These are phyloP conservation scores for Ascochyta lentis DNA, from an alignment of 2,329 filamentous ascomycete species.

Conservation along the genomic window DNA sequence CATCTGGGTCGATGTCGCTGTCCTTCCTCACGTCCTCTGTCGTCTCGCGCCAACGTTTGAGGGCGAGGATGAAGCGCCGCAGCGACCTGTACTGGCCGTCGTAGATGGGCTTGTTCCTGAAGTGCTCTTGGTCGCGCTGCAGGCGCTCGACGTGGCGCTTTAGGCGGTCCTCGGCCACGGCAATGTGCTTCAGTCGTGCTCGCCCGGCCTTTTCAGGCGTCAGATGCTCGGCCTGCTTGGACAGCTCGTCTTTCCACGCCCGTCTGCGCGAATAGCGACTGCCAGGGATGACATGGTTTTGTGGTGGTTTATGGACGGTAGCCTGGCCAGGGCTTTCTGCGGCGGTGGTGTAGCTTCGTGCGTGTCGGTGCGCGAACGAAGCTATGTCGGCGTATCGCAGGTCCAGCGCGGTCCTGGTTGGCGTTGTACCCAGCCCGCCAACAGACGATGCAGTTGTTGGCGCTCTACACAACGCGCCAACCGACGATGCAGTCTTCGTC, in stretches of 20 bases:
- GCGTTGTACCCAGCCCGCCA: neutral
- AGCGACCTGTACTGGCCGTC: constrained; percentile 42
- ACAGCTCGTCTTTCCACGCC: constrained; percentile 3
- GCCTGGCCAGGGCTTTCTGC: neutral
- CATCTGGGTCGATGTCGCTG: neutral
- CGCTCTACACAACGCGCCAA: too few species aligned
- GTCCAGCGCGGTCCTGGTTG: constrained; percentile 1
- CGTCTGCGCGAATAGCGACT: constrained; percentile 8
- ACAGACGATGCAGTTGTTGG: too few species aligned
- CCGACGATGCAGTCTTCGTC: neutral
- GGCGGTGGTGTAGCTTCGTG: constrained; percentile 18
- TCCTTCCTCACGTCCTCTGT: constrained; percentile 15
- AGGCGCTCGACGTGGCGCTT: neutral
- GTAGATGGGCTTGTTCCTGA: constrained; percentile 7
- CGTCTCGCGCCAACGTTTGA: constrained; percentile 19
- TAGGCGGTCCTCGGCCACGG: constrained; percentile 4
- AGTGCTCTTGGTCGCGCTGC: neutral
- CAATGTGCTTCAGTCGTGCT: constrained; percentile 19
- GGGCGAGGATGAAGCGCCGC: constrained; percentile 32
- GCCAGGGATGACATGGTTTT: neutral
- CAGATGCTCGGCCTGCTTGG: neutral
- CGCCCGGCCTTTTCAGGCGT: constrained; percentile 7
- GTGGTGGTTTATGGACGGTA: neutral
- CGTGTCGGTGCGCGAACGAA: constrained; percentile 22
- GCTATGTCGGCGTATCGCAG: constrained; percentile 38